A percentile compares a stretch with the other conserved stretches of the same genome.
Conservation (phyloP, 129 eudicot species). For the Cynara cardunculus region DNA sequence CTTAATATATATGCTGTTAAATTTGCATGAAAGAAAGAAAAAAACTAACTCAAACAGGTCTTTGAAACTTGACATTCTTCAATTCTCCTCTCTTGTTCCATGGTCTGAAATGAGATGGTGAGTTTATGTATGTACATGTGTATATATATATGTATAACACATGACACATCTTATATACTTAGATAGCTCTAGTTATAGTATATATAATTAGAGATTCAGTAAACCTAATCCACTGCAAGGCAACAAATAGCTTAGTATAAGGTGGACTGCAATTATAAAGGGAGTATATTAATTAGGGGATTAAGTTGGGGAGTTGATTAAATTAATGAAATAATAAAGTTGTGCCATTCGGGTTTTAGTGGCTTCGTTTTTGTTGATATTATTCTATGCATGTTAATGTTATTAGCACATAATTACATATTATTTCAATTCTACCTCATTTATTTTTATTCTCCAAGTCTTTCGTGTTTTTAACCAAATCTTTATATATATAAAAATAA, state of each 20-base stretch:
- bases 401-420: too few relatives aligned
- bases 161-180: neutral
- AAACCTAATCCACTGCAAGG: conserved; percentile 30
- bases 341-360: neutral
- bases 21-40: conserved; percentile 16
- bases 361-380: neutral
- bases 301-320: neutral
- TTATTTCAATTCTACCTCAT: too few relatives aligned
- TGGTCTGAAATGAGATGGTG: neutral
- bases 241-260: neutral
- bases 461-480: too few relatives aligned
- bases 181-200: neutral
- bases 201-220: conserved; percentile 3
- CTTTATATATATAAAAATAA: too few relatives aligned
- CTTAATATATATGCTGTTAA: neutral
- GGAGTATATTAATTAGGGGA: conserved; percentile 24
- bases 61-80: conserved; percentile 9
- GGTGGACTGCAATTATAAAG: neutral
- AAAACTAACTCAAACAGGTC: neutral
- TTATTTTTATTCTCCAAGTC: too few relatives aligned
- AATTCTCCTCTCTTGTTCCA: conserved; percentile 11
- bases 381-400: too few relatives aligned
- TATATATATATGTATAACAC: neutral
- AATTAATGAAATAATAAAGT: too few relatives aligned
- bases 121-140: neutral